These are phyloP conservation scores for Malania oleifera DNA, from an alignment of 164 flowering plant genomes.

Conservation along the genomic window DNA sequence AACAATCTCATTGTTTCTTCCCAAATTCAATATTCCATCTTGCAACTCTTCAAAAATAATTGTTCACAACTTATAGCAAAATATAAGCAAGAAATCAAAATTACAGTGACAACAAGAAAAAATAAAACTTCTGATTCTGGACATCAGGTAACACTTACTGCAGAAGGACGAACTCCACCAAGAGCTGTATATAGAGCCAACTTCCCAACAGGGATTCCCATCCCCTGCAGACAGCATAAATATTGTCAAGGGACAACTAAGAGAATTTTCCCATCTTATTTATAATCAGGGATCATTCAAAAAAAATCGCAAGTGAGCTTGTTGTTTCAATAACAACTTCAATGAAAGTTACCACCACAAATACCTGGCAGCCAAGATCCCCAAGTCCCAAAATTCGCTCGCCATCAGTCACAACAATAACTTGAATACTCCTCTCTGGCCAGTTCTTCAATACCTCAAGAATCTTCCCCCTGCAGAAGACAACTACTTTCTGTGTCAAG, in stretches of 20 bases:
- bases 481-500: not conserved
- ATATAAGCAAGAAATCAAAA: not conserved
- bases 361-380: constrained; percentile 84
- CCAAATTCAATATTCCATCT: no score
- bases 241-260: not conserved
- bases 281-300: no score
- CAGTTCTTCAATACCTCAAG: constrained; percentile 69
- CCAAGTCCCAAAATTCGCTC: constrained; percentile 83
- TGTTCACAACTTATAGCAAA: no score
- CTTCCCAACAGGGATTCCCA: constrained; percentile 97
- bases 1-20: no score
- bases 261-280: not conserved
- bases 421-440: constrained; percentile 66
- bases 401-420: constrained; percentile 85
- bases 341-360: not conserved
- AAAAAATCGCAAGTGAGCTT: no score
- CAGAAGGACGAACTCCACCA: constrained; percentile 87
- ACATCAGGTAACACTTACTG: constrained; percentile 72
- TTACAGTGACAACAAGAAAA: not conserved
- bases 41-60: no score
- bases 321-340: not conserved
- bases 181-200: constrained; percentile 81
- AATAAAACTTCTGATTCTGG: not conserved
- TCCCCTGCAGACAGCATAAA: constrained; percentile 54
- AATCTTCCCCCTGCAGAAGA: constrained; percentile 59